Conservation (phyloP, 768 basidiomycete species). For the Mycena pura region DNA sequence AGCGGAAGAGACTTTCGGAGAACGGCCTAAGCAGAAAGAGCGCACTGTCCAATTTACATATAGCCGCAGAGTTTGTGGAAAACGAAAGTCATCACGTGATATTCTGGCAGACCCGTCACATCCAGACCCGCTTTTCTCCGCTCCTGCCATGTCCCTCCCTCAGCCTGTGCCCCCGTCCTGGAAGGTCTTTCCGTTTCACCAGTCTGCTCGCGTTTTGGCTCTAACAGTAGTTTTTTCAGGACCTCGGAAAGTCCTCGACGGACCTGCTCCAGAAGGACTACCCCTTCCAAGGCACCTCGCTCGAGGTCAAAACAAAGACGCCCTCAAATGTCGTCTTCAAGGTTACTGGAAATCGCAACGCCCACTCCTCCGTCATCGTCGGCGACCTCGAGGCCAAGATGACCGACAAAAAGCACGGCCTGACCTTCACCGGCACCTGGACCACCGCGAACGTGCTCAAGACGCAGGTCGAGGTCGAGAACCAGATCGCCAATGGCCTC, state of each 20-base stretch:
- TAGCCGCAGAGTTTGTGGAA: too few relatives aligned
- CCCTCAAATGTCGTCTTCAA: conserved; percentile 93
- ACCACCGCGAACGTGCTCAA: conserved; percentile 93
- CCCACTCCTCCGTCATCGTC: conserved; percentile 72
- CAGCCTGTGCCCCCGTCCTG: conserved; percentile 97
- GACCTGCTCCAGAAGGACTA: conserved; percentile 95
- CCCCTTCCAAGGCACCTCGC: conserved; percentile 71
- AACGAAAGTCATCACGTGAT: too few relatives aligned
- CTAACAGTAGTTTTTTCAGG: conserved; percentile 50
- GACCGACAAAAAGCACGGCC: conserved; percentile 88
- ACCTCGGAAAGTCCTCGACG: conserved; percentile 96
- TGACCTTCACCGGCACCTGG: conserved; percentile 96
- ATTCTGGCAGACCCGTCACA: too few relatives aligned
- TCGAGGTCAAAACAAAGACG: conserved; percentile 90
- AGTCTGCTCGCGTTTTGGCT: neutral
- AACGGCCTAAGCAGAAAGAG: too few relatives aligned
- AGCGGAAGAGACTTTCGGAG: too few relatives aligned
- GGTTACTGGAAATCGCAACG: conserved; percentile 83
- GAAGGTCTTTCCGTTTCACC: conserved; percentile 69
- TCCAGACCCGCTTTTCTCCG: neutral
- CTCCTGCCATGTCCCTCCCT: conserved; percentile 79
- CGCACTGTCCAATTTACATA: too few relatives aligned
- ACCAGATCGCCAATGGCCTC: conserved; percentile 96
- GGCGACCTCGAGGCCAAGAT: conserved; percentile 98
- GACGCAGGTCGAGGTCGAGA: conserved; percentile 92